Base-by-base conservation (phyloP, 352 stramenopile species). In the Halophytophthora polymorphica region DNA sequence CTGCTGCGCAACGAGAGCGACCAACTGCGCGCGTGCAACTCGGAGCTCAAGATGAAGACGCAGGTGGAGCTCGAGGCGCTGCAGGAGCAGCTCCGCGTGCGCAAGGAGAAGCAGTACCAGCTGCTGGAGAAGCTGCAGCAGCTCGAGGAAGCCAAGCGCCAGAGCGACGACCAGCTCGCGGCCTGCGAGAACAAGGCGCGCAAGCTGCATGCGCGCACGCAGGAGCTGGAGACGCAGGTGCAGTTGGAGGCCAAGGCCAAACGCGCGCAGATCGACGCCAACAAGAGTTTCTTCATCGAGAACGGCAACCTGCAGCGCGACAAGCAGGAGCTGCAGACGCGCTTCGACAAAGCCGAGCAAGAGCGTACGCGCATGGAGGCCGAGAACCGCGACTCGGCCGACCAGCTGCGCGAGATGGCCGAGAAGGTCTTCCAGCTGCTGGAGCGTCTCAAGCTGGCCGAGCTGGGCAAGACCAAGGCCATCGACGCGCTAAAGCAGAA, bases 91-190 rank as follows among this genome's bases (percentile, higher is more conserved):
- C 82, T 99, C 17, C 81, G 95, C 12, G 88, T 91, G 19, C 84
- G 95, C 40, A 99, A 98, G 65, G 93, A 98, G 62, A 98, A 99
- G 48, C 95, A 98, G 63, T 98, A 98, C 51, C 91, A 98, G 61
- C 73, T 98, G 2, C 73, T 99, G 8, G 93, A 98, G 49, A 98
- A 98, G 65, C 71, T 98, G 25, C 95, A 98, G 69, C 88, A 93
- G 41, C 88, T 98, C 33, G 95, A 98, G 43, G 90, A 98, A 47
- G 64, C 78, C 18, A 96, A 96, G 69, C 86, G 89, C 15, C 86
- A 97, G 48, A 86, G 82, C 10, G 93, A 98, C 44, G 93, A 98
- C 67, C 89, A 95, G 49, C 66, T 93, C 2, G 76, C 77, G 2
- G 85, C 77, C 19, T 77, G 96, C 54, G 92, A 98, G 64, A 90